These are phyloP conservation scores for Hymenoscyphus repandus DNA, from an alignment of 2,329 filamentous ascomycete species.

Conservation along the genomic window DNA sequence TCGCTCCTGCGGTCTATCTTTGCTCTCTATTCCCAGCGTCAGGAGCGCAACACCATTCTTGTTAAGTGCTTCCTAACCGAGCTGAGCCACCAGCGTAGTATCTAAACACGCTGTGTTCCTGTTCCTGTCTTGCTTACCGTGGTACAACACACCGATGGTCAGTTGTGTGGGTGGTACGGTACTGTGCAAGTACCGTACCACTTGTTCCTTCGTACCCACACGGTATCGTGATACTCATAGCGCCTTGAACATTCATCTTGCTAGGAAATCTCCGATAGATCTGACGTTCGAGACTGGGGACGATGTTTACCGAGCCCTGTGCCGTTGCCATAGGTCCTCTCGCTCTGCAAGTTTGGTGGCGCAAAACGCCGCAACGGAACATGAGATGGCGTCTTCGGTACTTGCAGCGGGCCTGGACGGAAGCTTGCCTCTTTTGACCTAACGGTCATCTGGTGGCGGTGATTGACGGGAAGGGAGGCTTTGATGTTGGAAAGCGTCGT, in stretches of 20 bases:
- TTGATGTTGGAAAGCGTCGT: not conserved
- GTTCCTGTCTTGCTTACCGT: constrained; percentile 3
- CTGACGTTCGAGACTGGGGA: not conserved
- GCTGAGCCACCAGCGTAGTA: constrained; percentile 1
- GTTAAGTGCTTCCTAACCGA: not conserved
- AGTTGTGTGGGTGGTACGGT: not conserved
- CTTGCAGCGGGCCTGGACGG: constrained; percentile 4
- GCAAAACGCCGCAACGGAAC: constrained; percentile 5
- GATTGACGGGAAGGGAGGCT: not conserved
- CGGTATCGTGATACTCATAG: not conserved
- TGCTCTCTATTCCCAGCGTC: not conserved
- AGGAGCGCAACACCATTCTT: not conserved
- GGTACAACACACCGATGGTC: not conserved
- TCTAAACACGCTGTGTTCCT: constrained; percentile 3
- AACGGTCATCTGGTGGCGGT: not conserved
- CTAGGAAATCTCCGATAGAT: not conserved
- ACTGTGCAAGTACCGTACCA: not conserved
- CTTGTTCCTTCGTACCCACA: not conserved
- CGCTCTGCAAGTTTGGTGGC: not conserved
- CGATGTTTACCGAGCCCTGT: not conserved
- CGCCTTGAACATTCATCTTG: not conserved
- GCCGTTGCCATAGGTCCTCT: not conserved
- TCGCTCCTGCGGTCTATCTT: not conserved
- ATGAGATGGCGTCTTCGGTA: constrained; percentile 5
- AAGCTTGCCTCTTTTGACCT: constrained; percentile 2